Base-by-base conservation (phyloP, 2,329 filamentous ascomycete species). In the Cordyceps cicadae region DNA sequence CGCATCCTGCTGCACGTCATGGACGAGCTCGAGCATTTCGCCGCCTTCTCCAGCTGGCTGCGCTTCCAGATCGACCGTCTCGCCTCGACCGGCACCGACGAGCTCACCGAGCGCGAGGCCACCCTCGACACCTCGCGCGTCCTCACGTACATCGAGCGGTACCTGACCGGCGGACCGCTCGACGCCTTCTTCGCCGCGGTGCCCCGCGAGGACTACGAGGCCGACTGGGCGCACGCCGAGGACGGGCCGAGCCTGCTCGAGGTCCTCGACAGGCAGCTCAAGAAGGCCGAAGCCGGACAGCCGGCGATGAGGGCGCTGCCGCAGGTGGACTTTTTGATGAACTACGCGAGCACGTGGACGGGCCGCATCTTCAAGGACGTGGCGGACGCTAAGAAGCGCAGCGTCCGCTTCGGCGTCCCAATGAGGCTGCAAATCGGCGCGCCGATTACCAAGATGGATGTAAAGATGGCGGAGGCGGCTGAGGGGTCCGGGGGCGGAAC, bases 41-140 rank as follows among this genome's bases (percentile, higher is more conserved):
- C 77, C 2, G 81, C 84, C 5, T 97, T 97, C 70, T 92, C 90
- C 0, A 79, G 81, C 58, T 97, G 93, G 93, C 77, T 97, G 55
- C 85, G 87, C 39, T 83, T 91, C 67, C 87, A 92, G 68, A 93
- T 96, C 62, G 90, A 95, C 64, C 83, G 87, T 15, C 82, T 93
- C 51, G 84, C 84, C 6, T 85, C 87, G 4, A 76, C 69, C 75
- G 78, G 80, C 17, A 80, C 79, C 8, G 86, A 91, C 24, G 93
- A 97, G 64, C 79, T 89, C 50, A 81, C 86, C 26, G 91, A 93
- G 63, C 89, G 88, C 65, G 89, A 94, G 66, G 85, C 88, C 0
- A 83, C 84, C 0, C 84, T 95, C 63, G 89, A 96, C 64, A 82
- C 88, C 54, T 78, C 79, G 17, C 86, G 86, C 61, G 85, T 95